Conservation (phyloP, 2,329 filamentous ascomycete species). For the Macrophomina tecta region DNA sequence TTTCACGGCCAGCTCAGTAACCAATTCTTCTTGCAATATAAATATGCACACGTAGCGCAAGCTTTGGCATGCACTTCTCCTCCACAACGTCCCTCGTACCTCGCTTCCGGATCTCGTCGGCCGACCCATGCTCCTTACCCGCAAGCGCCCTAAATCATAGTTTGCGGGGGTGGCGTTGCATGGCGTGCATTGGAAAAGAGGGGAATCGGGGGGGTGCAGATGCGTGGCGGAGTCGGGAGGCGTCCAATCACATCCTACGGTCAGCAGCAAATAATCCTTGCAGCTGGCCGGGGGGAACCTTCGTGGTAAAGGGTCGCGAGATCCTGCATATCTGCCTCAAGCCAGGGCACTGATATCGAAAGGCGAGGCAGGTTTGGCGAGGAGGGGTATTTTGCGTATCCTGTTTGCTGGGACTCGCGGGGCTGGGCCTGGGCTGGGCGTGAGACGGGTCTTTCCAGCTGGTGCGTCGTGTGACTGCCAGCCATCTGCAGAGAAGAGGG, state of each 20-base stretch:
- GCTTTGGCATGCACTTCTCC: too few relatives aligned
- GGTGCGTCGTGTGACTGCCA: too few relatives aligned
- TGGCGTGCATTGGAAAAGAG: slow-evolving; percentile 9
- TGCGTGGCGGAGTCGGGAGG: background rate
- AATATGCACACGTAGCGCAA: too few relatives aligned
- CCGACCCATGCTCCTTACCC: background rate
- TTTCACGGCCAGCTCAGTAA: too few relatives aligned
- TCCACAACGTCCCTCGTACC: background rate
- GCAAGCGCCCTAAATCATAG: too few relatives aligned
- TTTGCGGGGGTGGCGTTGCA: slow-evolving; percentile 20
- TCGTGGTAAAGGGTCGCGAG: background rate
- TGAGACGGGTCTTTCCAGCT: background rate
- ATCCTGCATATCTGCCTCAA: background rate
- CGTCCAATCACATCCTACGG: background rate
- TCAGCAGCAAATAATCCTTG: background rate
- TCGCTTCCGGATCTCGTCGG: background rate
- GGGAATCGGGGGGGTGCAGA: background rate
- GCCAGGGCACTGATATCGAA: background rate
- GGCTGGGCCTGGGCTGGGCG: background rate
- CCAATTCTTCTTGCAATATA: background rate
- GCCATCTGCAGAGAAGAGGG: too few relatives aligned
- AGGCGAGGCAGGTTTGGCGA: slow-evolving; percentile 6
- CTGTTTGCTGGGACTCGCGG: background rate
- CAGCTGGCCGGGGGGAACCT: background rate
- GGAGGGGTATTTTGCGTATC: background rate